phyloP scores from a whole-genome alignment of 192 early-diverging fungal species.

The Backusella parvicylindrica region DNA sequence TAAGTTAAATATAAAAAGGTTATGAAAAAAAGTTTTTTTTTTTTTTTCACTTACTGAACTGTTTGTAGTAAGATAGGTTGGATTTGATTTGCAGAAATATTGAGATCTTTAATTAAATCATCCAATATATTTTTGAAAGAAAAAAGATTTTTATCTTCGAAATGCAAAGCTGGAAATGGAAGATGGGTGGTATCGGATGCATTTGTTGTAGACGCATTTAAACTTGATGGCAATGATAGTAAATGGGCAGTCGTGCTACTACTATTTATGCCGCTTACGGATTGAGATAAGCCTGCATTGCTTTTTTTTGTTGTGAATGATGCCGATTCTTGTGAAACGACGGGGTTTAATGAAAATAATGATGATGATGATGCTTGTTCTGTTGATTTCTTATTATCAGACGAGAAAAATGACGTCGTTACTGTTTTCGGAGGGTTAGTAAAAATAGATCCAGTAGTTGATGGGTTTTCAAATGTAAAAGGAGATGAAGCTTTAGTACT shows the following conservation, averaged over 20 bases:
- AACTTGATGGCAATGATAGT: too few species aligned
- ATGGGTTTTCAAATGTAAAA: not conserved
- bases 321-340: not conserved
- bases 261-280: not conserved
- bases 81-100: not conserved
- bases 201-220: too few species aligned
- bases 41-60: not conserved
- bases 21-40: too few species aligned
- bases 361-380: not conserved
- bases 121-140: not conserved
- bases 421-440: not conserved
- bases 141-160: not conserved
- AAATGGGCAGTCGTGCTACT: too few species aligned
- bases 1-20: too few species aligned
- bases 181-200: not conserved
- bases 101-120: not conserved
- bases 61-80: not conserved
- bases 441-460: not conserved
- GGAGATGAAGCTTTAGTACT: not conserved
- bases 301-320: not conserved
- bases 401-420: not conserved
- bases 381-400: not conserved
- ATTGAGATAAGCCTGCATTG: not conserved
- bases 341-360: not conserved
- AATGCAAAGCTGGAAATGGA: not conserved